Evolutionary conservation across 257 asterid species (phyloP), one percentile per base, ranked within the genome.

Genomic region (Nicotiana undulata): DNA sequence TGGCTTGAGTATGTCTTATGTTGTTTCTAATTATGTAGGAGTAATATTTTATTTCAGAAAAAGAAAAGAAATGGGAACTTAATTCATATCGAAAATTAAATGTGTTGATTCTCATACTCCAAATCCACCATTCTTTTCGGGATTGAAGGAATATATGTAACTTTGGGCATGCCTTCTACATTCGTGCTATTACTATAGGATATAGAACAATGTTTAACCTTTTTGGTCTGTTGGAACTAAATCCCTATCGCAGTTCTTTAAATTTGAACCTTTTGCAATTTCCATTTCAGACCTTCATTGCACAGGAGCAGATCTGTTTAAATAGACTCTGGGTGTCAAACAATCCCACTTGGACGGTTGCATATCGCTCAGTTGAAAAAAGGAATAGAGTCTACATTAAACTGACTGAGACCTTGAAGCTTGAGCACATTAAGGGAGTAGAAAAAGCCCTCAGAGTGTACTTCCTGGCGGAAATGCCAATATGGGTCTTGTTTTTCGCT

Each of bases 301-400:
- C 99, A 13, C 99, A 95, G 89, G 99, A 95, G 88, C 98, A 95
- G 81, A 84, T 89, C 66, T 93, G 97, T 83, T 88, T 92, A 53
- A 91, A 78, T 55, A 86, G 99, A 81, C 88, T 95, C 28, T 95
- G 97, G 98, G 87, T 95, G 68, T 55, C 93, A 24, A 91, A 81
- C 79, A 85, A 75, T 40, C 97, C 97, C 28, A 70, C 76, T 32
- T 93, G 98, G 99, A 89, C 86, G 49, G 64, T 93, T 79, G 81
- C 97, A 34, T 93, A 91, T 84, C 93, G 97, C 51, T 84, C 94
- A 20, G 86, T 83, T 76, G 51, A 76, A 1, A 95, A 84, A 85
- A 83, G 92, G 79, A 83, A 79, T 77, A 87, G 97, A 81, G 92
- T 93, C 9, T 91, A 87, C 75, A 15, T 93, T 44, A 95, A 95